Evolutionary conservation across 192 early-diverging fungal genomes (phyloP), one percentile per base, ranked within the genome.

Genomic region (Radiomyces spectabilis): DNA sequence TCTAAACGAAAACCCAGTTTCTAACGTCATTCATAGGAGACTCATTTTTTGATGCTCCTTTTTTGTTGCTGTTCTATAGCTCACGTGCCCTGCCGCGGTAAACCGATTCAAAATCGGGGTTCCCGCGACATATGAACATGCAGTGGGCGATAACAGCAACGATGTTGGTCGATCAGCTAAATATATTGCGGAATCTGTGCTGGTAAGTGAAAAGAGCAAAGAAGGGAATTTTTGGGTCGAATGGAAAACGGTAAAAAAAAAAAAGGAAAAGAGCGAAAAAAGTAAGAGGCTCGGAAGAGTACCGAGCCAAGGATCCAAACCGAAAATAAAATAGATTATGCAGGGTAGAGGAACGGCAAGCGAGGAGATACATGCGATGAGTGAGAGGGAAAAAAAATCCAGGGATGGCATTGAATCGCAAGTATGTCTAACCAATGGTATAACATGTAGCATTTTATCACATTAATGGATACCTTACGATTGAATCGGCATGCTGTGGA

Each of bases 91-190:
- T 1, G 91, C 92, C 3, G 96, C 94, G 2, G 76, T 77, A 15
- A 84, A 87, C 48, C 74, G 94, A 29, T 69, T 98, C 50, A 88
- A 92, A 63, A 89, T 94, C n/a, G 96, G 96, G 0, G 92, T 98
- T 0, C 96, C 96, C 1, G 88, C 91, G 8, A 98, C 96, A 0
- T 81, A 94, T 30, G 96, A 98, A 62, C 94, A 97, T 74, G 87
- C 82, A 0, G 80, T 79, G 9, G 74, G 58, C 32, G 54, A 74
- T 6, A 54, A 61, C 32, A 40, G 51, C 41, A 58, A 73, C 9
- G 64, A 79, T 49, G 58, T 73, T 1, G 65, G 70, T 0, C 85
- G 75, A 42, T 80, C 81, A 5, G 84, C 83, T n/a, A 88, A 91
- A 71, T 73, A 85, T 42, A 83, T 93, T 16, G 92, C 88, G 0